Conservation (phyloP, 2,329 filamentous ascomycete genomes). For the Venturia asperata region DNA sequence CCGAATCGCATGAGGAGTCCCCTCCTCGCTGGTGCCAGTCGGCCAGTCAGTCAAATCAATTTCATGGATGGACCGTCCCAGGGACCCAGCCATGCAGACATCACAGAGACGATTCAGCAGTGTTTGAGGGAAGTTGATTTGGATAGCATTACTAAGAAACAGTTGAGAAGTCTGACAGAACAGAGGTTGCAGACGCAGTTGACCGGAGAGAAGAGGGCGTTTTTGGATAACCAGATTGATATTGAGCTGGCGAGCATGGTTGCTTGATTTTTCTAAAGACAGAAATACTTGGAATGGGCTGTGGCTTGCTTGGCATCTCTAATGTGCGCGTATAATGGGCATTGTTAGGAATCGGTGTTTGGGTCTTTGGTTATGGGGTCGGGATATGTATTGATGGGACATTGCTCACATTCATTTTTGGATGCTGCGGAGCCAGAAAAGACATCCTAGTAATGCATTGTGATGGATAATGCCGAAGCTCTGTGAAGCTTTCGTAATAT, state of each 20-base stretch:
- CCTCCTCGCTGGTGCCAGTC: slow-evolving; percentile 34
- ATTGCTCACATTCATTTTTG: slow-evolving; percentile 2
- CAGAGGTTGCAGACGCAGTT: slow-evolving; percentile 88
- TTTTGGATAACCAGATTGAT: slow-evolving; percentile 91
- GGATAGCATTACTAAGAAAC: slow-evolving; percentile 98
- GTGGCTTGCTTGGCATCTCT: background rate
- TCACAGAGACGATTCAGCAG: slow-evolving; percentile 74
- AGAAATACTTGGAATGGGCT: background rate
- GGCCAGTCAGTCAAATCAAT: slow-evolving; percentile 50
- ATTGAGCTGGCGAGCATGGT: slow-evolving; percentile 83
- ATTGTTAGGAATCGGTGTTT: background rate
- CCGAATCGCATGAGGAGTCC: slow-evolving; percentile 11
- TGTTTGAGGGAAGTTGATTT: slow-evolving; percentile 85
- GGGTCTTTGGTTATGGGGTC: background rate
- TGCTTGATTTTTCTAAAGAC: background rate
- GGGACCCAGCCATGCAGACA: slow-evolving; percentile 71
- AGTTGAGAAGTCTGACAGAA: slow-evolving; percentile 76
- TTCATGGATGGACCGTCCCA: slow-evolving; percentile 44
- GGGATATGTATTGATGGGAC: background rate
- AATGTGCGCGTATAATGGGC: slow-evolving; percentile 11
- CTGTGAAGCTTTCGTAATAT: background rate
- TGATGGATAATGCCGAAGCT: background rate
- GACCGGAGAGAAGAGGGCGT: slow-evolving; percentile 74
- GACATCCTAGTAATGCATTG: background rate
- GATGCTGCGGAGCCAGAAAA: background rate